Evolutionary conservation across 371 early-diverging fungal genomes (phyloP).

Genomic region (Funneliformis caledonium): DNA sequence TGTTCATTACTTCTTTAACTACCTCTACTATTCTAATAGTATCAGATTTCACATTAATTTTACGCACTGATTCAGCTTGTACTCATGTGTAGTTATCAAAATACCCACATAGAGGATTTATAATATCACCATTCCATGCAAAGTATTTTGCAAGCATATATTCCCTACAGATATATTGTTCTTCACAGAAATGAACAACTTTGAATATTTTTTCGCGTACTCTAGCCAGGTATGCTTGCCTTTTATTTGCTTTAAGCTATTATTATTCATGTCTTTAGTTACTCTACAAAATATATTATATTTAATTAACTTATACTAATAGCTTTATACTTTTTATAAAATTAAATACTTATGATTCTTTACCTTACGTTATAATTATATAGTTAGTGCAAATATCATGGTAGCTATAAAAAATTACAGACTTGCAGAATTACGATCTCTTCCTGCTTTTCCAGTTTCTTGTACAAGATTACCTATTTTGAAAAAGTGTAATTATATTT

Average conservation of each 20-base stretch:
- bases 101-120: background rate
- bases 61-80: background rate
- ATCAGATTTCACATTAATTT: conserved; percentile 1
- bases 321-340: background rate
- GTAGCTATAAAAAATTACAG: background rate
- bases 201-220: background rate
- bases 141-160: conserved; percentile 13
- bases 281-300: background rate
- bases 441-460: background rate
- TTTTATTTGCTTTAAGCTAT: background rate
- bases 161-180: background rate
- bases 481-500: background rate
- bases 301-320: background rate
- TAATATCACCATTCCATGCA: conserved; percentile 19
- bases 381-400: conserved; percentile 18
- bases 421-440: conserved; percentile 12
- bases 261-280: background rate
- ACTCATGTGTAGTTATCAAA: background rate
- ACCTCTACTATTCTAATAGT: background rate
- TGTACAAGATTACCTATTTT: conserved; percentile 7
- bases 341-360: conserved; percentile 10
- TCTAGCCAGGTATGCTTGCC: background rate
- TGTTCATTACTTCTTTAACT: background rate
- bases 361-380: background rate
- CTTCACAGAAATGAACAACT: conserved; percentile 17